These are phyloP conservation scores for Podaxis sp. DNA, from an alignment of 768 basidiomycete genomes.

Conservation along the genomic window DNA sequence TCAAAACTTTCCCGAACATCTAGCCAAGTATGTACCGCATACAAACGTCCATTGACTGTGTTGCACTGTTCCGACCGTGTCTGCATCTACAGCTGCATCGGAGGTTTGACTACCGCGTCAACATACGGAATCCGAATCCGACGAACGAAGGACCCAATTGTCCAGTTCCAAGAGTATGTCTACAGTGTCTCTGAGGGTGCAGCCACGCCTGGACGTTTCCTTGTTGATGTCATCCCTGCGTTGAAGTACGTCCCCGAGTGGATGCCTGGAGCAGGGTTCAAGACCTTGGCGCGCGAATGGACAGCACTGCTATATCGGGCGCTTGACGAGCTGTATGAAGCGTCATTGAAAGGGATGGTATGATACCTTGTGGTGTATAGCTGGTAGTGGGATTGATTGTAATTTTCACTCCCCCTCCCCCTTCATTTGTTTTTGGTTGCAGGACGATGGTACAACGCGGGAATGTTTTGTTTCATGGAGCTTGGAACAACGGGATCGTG, in stretches of 20 bases:
- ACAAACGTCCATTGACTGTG: not conserved
- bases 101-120: not conserved
- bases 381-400: not conserved
- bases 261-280: constrained; percentile 11
- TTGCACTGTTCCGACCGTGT: not conserved
- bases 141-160: not conserved
- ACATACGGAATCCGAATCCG: constrained; percentile 4
- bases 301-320: not conserved
- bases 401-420: not conserved
- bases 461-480: not conserved
- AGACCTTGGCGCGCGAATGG: not conserved
- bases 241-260: constrained; percentile 9
- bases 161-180: not conserved
- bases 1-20: not conserved
- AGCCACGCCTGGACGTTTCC: not conserved
- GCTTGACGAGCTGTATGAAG: not conserved
- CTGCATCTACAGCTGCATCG: constrained; percentile 5
- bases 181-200: not conserved
- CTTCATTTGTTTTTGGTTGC: not conserved
- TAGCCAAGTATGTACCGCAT: constrained; percentile 5
- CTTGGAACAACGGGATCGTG: not conserved
- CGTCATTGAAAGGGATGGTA: constrained; percentile 3
- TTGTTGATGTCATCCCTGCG: constrained; percentile 8
- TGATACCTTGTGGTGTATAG: not conserved
- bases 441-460: not conserved